Conservation (phyloP, 306 rosid species). For the Quercus ilex region DNA sequence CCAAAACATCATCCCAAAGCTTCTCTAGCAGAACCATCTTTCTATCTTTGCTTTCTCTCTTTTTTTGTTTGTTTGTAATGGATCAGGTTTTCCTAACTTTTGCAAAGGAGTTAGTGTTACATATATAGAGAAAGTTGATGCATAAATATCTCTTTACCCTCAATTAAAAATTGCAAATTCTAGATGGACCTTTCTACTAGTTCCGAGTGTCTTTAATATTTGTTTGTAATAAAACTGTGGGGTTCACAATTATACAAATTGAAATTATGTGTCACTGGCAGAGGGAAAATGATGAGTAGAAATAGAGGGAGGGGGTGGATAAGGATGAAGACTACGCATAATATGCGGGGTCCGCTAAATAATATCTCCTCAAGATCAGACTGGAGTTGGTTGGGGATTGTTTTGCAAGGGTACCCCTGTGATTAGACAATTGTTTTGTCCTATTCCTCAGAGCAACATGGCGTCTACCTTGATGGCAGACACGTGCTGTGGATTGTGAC, state of each 20-base stretch:
- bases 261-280: background rate
- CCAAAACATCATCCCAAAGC: slow-evolving; percentile 83
- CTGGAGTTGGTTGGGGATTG: background rate
- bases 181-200: background rate
- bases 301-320: slow-evolving; percentile 26
- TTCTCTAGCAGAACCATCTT: slow-evolving; percentile 76
- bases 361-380: slow-evolving; percentile 19
- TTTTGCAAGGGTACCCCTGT: slow-evolving; percentile 14
- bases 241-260: no score
- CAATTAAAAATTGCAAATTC: background rate
- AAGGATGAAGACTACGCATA: slow-evolving; percentile 44
- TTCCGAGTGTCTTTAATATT: slow-evolving; percentile 22
- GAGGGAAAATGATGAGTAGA: slow-evolving; percentile 18
- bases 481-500: background rate
- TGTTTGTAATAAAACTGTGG: no score
- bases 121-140: slow-evolving; percentile 24
- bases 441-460: slow-evolving; percentile 28
- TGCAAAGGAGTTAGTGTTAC: no score
- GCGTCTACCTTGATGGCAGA: background rate
- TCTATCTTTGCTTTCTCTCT: background rate
- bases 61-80: no score
- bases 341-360: slow-evolving; percentile 27
- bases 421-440: slow-evolving; percentile 22
- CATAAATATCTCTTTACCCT: slow-evolving; percentile 30
- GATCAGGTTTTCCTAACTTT: background rate